Percentiles rank a stretch among this genome's conserved stretches.
phyloP scores from a whole-genome alignment of 768 basidiomycete species.

The Holtermanniella nyarrowii region DNA sequence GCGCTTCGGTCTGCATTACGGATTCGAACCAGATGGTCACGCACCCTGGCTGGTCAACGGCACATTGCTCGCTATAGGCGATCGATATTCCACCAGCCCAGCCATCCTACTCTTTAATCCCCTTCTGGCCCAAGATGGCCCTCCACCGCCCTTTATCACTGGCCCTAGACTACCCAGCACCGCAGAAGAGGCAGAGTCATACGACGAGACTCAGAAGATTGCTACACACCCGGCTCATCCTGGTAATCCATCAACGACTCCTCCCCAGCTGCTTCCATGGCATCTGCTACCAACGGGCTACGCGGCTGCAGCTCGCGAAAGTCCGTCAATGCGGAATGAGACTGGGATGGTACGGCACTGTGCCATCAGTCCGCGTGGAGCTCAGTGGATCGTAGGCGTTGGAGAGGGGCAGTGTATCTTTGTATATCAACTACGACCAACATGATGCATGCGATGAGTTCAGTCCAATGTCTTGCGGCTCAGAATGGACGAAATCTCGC shows the following conservation, averaged over 20 bases:
- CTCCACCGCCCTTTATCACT: neutral
- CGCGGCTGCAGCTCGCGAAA: too few relatives aligned
- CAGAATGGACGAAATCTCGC: slow-evolving; percentile 55
- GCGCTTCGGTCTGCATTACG: slow-evolving; percentile 2
- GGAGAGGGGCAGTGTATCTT: neutral
- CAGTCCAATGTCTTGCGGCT: slow-evolving; percentile 35
- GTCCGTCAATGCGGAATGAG: too few relatives aligned
- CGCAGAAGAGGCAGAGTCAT: too few relatives aligned
- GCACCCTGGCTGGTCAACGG: neutral
- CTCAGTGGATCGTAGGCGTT: neutral
- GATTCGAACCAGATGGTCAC: neutral
- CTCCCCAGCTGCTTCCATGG: too few relatives aligned
- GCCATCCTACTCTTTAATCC: slow-evolving; percentile 3
- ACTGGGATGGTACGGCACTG: too few relatives aligned
- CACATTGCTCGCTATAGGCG: neutral
- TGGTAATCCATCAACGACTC: too few relatives aligned
- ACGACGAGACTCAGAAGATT: too few relatives aligned
- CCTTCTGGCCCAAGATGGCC: neutral
- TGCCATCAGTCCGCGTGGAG: neutral
- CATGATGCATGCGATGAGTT: neutral
- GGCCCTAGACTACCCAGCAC: neutral
- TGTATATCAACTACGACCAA: neutral
- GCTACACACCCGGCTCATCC: too few relatives aligned
- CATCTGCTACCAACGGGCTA: too few relatives aligned
- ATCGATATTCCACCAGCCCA: neutral